Base-by-base conservation (phyloP, 2,329 filamentous ascomycete genomes). In the Phaeoacremonium minimum region DNA sequence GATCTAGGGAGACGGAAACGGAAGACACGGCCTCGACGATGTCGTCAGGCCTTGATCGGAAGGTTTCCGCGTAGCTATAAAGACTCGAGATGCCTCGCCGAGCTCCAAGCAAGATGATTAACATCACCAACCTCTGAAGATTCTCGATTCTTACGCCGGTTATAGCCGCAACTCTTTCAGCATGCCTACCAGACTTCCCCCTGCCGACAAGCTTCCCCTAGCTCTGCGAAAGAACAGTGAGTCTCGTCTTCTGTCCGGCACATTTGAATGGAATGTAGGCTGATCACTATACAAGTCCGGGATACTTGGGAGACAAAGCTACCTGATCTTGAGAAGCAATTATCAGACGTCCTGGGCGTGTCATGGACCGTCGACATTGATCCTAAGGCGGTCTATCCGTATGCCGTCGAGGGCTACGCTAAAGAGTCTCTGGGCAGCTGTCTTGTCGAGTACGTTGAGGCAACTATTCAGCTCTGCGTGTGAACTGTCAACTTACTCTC, bases 261-360 rank as follows among this genome's bases (percentile, higher is more conserved):
- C n/a, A n/a, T n/a, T n/a, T n/a, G n/a, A n/a, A n/a, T n/a, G n/a
- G n/a, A n/a, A n/a, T n/a, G n/a, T n/a, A n/a, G n/a, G n/a, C n/a
- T n/a, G 50, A 28, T 44, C 37, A 39, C 16, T 14, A 14, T 13
- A 12, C 8, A 29, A 76, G 71, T 76, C 43, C 69, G 73, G 6
- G 74, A 77, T 46, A 60, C 65, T 13, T 77, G 63, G 62, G 70
- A 75, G 14, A 59, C 50, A 37, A 71, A 67, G 37, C 73, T 68
- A 46, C 50, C 43, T 1, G 64, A 61, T 3, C 43, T 65, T 12
- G 70, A 73, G 49, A 51, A 60, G 35, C 50, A 64, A 36, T 46
- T 77, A 28, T 68, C 67, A 1, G 57, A 61, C 0, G 30, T 64
- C 29, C 61, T 77, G 4, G 69, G 67, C n/a, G 53, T 57, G 22